Conservation (phyloP, 345 rosid species). For the Salix purpurea region DNA sequence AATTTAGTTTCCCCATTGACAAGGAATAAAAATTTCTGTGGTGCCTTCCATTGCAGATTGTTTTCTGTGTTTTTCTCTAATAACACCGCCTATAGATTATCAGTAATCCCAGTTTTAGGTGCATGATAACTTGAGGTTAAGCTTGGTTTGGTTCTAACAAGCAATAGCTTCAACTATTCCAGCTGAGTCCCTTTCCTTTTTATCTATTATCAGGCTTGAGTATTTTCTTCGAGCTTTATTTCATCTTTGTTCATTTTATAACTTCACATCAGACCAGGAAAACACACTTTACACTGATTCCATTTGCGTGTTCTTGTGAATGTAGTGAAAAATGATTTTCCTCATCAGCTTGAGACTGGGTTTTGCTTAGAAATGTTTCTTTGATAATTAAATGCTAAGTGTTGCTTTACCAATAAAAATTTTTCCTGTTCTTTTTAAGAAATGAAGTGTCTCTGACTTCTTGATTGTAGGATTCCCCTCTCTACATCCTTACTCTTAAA, state of each 20-base stretch:
- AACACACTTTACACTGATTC: background rate
- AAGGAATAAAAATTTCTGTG: slow-evolving; percentile 39
- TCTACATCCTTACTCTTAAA: background rate
- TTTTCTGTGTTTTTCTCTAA: slow-evolving; percentile 1
- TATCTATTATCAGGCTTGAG: background rate
- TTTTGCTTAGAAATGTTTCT: background rate
- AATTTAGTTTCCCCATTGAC: slow-evolving; percentile 43
- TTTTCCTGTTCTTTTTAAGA: background rate
- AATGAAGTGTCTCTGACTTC: background rate
- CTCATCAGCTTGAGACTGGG: background rate
- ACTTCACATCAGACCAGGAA: background rate
- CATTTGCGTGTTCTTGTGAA: background rate
- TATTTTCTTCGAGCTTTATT: no score
- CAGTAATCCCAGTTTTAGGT: background rate
- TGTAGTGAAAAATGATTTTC: background rate
- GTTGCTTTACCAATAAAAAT: background rate
- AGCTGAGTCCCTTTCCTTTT: background rate
- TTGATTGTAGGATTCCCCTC: background rate
- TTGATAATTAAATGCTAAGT: background rate
- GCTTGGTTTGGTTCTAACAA: background rate
- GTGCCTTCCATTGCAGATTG: background rate
- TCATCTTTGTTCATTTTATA: background rate
- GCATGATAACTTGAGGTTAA: background rate
- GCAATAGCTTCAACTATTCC: background rate
- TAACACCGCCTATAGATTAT: background rate